These are phyloP conservation scores for Boletus barrowsii DNA, from an alignment of 768 basidiomycete species.

Conservation along the genomic window DNA sequence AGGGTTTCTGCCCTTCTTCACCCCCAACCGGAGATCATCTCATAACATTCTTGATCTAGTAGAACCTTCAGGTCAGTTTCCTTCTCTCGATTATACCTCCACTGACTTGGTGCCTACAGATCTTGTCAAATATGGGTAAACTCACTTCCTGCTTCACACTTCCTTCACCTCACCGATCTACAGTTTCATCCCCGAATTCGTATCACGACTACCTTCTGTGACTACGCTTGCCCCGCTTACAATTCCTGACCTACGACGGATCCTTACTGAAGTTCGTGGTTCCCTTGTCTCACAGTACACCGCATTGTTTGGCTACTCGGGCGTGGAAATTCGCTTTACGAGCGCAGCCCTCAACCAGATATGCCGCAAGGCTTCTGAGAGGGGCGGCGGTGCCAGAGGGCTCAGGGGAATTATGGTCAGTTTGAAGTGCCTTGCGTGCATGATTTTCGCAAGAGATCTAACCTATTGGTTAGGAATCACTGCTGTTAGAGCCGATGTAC, in stretches of 20 bases:
- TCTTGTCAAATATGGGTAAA: slow-evolving; percentile 78
- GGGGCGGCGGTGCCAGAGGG: slow-evolving; percentile 90
- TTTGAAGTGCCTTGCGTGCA: not conserved
- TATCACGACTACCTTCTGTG: slow-evolving; percentile 90
- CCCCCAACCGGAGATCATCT: slow-evolving; percentile 60
- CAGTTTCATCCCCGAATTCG: slow-evolving; percentile 93
- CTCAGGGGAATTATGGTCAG: slow-evolving; percentile 83
- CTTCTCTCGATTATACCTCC: not conserved
- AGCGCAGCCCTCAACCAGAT: slow-evolving; percentile 76
- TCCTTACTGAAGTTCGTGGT: slow-evolving; percentile 89
- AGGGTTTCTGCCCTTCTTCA: slow-evolving; percentile 68
- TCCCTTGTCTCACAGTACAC: slow-evolving; percentile 89
- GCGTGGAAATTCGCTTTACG: slow-evolving; percentile 86
- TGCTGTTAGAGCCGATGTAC: slow-evolving; percentile 90
- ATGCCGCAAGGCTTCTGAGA: slow-evolving; percentile 69
- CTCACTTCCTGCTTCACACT: not conserved
- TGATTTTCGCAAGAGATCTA: not conserved
- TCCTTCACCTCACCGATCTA: slow-evolving; percentile 3
- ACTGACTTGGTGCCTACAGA: slow-evolving; percentile 41
- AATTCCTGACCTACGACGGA: slow-evolving; percentile 78
- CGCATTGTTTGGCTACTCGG: slow-evolving; percentile 78
- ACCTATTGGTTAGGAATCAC: slow-evolving; percentile 51
- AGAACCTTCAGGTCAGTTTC: slow-evolving; percentile 59
- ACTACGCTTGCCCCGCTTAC: slow-evolving; percentile 80
- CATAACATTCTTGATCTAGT: slow-evolving; percentile 61